A percentile compares a stretch with the other conserved stretches of the same genome.
phyloP scores from a whole-genome alignment of 2,329 filamentous ascomycete species.

The Bipolaris gigantea region DNA sequence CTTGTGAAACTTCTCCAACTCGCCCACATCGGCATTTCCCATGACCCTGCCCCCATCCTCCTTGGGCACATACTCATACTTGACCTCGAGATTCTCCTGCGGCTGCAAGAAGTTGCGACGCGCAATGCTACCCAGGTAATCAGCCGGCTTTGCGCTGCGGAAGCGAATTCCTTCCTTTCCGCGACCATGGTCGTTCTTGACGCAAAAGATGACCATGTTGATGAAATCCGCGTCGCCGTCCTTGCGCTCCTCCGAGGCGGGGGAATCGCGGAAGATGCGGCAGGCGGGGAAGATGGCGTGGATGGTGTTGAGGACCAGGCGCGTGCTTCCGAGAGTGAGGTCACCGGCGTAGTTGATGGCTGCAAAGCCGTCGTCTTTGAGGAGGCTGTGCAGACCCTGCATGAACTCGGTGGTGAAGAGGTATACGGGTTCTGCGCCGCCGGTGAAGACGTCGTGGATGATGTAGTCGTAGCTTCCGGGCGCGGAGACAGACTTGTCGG shows the following conservation, averaged over 20 bases:
- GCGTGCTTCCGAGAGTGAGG: constrained; percentile 72
- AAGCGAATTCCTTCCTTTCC: constrained; percentile 61
- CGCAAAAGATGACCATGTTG: constrained; percentile 96
- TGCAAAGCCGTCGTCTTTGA: constrained; percentile 78
- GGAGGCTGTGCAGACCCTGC: constrained; percentile 66
- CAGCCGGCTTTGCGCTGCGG: constrained; percentile 63
- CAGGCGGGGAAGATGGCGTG: constrained; percentile 81
- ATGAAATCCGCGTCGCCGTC: constrained; percentile 67
- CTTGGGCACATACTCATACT: constrained; percentile 30
- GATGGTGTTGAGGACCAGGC: constrained; percentile 81
- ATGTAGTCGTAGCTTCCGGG: constrained; percentile 77
- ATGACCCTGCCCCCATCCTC: constrained; percentile 58
- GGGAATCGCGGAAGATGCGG: constrained; percentile 82
- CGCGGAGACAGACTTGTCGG: constrained; percentile 52
- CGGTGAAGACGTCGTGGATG: constrained; percentile 96
- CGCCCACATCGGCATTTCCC: constrained; percentile 63
- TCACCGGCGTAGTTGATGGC: constrained; percentile 98
- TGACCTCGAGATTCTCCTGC: constrained; percentile 65
- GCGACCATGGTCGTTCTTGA: constrained; percentile 56
- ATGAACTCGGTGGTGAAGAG: constrained; percentile 90
- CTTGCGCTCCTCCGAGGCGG: constrained; percentile 51
- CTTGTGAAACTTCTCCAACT: constrained; percentile 71
- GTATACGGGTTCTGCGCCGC: constrained; percentile 84
- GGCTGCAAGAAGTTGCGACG: constrained; percentile 73
- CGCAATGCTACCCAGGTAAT: constrained; percentile 73